Percentiles rank a stretch among this genome's conserved stretches.
phyloP scores from a whole-genome alignment of 116 monocot species.

The Trichopus zeylanicus region DNA sequence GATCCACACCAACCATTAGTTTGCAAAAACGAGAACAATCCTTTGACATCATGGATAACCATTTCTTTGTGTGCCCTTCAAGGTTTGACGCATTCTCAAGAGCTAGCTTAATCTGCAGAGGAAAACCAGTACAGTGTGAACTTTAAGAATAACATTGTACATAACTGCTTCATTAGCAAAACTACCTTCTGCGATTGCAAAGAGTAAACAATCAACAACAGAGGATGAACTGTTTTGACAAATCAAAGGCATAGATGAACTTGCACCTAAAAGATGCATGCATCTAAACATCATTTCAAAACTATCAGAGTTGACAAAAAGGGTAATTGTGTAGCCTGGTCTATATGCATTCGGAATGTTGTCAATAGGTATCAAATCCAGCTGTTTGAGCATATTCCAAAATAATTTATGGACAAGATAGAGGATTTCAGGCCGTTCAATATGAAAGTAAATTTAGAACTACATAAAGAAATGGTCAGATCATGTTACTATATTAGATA shows the following conservation, averaged over 20 bases:
- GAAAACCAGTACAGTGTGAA: neutral
- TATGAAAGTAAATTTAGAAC: neutral
- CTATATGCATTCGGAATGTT: too few species aligned
- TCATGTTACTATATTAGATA: too few species aligned
- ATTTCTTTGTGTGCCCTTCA: conserved; percentile 51
- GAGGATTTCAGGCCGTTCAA: neutral
- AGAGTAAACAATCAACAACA: too few species aligned
- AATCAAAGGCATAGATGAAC: too few species aligned
- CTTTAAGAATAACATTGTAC: neutral
- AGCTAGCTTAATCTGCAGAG: conserved; percentile 42
- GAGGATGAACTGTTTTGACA: too few species aligned
- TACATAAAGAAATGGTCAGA: neutral
- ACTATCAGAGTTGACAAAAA: too few species aligned
- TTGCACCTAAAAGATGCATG: too few species aligned
- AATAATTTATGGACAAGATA: neutral
- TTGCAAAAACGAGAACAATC: conserved; percentile 87
- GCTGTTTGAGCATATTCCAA: neutral
- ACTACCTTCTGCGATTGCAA: too few species aligned
- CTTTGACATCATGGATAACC: conserved; percentile 55
- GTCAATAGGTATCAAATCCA: neutral
- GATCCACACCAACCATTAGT: conserved; percentile 55
- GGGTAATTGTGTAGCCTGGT: too few species aligned
- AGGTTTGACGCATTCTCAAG: conserved; percentile 52
- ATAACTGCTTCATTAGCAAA: too few species aligned
- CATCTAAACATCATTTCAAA: too few species aligned